Evolutionary conservation across 768 basidiomycete genomes (phyloP).

Genomic region (Pleurotus pulmonarius): DNA sequence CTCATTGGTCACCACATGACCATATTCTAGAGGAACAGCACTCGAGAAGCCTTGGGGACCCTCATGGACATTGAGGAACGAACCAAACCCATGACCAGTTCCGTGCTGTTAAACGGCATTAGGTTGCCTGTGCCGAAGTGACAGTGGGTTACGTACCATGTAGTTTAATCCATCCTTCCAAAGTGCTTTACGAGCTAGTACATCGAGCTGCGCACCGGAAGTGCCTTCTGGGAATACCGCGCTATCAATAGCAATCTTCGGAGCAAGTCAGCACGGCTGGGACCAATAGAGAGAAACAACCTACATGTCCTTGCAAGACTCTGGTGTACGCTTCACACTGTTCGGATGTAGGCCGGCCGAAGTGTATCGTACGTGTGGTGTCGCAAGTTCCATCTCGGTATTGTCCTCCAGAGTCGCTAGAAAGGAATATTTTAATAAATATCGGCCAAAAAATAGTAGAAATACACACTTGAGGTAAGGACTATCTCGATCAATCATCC

Average conservation of each 20-base stretch:
- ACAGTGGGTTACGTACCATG: slow-evolving; percentile 39
- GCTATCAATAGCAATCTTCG: slow-evolving; percentile 84
- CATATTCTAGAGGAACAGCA: slow-evolving; percentile 67
- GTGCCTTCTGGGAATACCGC: slow-evolving; percentile 91
- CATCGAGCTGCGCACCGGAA: slow-evolving; percentile 78
- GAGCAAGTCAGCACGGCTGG: slow-evolving; percentile 15
- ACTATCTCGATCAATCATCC: slow-evolving; percentile 68
- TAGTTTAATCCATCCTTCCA: slow-evolving; percentile 88
- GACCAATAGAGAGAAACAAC: slow-evolving; percentile 27
- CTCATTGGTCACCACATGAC: slow-evolving; percentile 92
- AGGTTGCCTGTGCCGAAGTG: slow-evolving; percentile 1
- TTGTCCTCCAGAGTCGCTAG: slow-evolving; percentile 89
- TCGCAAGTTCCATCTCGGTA: slow-evolving; percentile 89
- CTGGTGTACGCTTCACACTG: slow-evolving; percentile 91
- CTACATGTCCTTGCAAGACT: slow-evolving; percentile 93
- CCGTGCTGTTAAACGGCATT: slow-evolving; percentile 56
- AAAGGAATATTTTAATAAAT: slow-evolving; percentile 10
- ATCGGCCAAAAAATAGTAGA: slow-evolving; percentile 10
- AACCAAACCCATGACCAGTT: slow-evolving; percentile 88
- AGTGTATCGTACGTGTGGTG: slow-evolving; percentile 79
- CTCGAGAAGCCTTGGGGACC: slow-evolving; percentile 78
- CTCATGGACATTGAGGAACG: slow-evolving; percentile 84
- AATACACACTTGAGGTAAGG: slow-evolving; percentile 84
- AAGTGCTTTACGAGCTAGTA: slow-evolving; percentile 82
- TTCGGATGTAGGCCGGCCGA: slow-evolving; percentile 82